phyloP scores from a whole-genome alignment of 352 stramenopile genomes.

The Globisporangium splendens region DNA sequence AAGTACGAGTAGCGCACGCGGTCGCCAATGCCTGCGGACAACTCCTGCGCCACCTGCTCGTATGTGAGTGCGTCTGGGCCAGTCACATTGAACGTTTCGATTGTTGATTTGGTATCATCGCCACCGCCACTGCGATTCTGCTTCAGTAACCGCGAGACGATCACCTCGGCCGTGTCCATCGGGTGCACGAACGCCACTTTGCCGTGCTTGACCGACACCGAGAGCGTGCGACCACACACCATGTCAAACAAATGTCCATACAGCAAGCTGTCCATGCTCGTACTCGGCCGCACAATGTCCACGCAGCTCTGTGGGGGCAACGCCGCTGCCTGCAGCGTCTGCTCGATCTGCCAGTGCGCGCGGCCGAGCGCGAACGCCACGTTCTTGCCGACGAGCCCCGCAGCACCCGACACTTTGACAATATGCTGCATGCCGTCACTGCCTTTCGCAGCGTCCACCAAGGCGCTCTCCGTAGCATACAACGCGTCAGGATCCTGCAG shows the following conservation, averaged over 20 bases:
- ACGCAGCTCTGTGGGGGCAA: conserved; percentile 6
- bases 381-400: conserved; percentile 30
- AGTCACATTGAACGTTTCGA: conserved; percentile 32
- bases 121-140: neutral
- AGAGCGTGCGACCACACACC: conserved; percentile 63
- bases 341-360: conserved; percentile 45
- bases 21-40: conserved; percentile 38
- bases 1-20: conserved; percentile 62
- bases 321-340: conserved; percentile 22
- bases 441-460: conserved; percentile 12
- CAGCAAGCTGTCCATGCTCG: conserved; percentile 59
- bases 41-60: conserved; percentile 34
- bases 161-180: conserved; percentile 48
- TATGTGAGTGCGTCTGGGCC: conserved; percentile 60
- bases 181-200: conserved; percentile 62
- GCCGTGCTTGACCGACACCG: conserved; percentile 50
- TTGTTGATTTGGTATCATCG: neutral
- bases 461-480: conserved; percentile 15
- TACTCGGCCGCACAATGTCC: conserved; percentile 39
- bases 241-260: conserved; percentile 48
- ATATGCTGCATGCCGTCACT: conserved; percentile 18
- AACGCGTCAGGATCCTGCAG: conserved; percentile 7
- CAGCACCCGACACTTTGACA: conserved; percentile 56
- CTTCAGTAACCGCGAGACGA: conserved; percentile 18
- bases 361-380: conserved; percentile 31